A percentile compares a stretch with the other conserved stretches of the same genome.
phyloP scores from a whole-genome alignment of 1,284 basidiomycete genomes.

The Chalciporus sp. region DNA sequence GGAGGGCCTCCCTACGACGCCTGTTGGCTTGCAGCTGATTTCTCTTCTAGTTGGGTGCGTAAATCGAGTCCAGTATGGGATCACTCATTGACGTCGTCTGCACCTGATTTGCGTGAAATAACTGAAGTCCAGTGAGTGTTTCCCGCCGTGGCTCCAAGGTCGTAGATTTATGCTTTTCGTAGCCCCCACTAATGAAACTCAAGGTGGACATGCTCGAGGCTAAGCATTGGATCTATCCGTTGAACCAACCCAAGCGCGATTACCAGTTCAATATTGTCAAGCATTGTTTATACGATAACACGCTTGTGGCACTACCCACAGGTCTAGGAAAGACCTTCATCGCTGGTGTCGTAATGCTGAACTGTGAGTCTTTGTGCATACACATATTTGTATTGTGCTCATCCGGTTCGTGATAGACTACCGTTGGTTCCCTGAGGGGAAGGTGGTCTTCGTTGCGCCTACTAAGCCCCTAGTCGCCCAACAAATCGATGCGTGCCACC shows the following conservation, averaged over 20 bases:
- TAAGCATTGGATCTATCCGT: constrained; percentile 91
- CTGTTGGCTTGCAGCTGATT: constrained; percentile 14
- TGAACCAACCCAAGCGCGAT: constrained; percentile 85
- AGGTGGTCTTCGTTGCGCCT: constrained; percentile 94
- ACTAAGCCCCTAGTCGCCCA: constrained; percentile 96
- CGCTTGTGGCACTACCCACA: constrained; percentile 93
- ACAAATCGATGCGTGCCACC: constrained; percentile 92
- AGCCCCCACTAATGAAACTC: constrained; percentile 80
- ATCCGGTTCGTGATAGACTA: constrained; percentile 57
- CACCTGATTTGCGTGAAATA: not conserved
- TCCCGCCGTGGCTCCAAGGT: not conserved
- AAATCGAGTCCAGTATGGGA: not conserved
- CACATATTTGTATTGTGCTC: constrained; percentile 1
- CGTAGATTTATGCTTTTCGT: constrained; percentile 13
- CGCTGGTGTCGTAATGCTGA: constrained; percentile 95
- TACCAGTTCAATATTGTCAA: constrained; percentile 97
- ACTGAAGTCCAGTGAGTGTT: constrained; percentile 32
- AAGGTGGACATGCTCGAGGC: constrained; percentile 76
- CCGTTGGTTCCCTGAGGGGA: constrained; percentile 92
- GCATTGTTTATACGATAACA: constrained; percentile 89
- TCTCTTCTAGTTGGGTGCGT: constrained; percentile 50
- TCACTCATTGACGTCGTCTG: constrained; percentile 7
- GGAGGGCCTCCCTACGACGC: not conserved
- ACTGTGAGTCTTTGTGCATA: constrained; percentile 57
- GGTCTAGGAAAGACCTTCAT: constrained; percentile 99